Percentiles rank a stretch among this genome's conserved stretches.
Evolutionary conservation across 176 grass and related monocot genomes (phyloP).

Genomic region (Oropetium thomaeum): DNA sequence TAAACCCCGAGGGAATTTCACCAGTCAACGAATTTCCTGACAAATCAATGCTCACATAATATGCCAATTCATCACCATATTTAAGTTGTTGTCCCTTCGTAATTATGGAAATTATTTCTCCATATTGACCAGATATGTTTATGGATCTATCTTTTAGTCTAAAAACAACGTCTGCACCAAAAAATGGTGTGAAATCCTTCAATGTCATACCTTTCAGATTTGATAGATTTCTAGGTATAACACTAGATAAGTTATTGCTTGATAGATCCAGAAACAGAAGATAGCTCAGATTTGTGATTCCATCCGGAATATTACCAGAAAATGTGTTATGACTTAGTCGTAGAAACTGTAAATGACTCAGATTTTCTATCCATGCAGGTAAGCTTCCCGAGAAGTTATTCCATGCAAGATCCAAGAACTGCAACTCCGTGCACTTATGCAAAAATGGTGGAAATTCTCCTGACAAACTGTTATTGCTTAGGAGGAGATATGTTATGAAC

Average conservation of each 20-base stretch:
- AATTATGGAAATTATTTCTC: background rate
- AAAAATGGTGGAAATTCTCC: background rate
- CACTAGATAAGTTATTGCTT: constrained; percentile 17
- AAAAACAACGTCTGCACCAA: too few relatives aligned
- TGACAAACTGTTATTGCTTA: background rate
- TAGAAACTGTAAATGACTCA: background rate
- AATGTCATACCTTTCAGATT: constrained; percentile 17
- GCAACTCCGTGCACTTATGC: background rate
- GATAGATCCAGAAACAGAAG: constrained; percentile 36
- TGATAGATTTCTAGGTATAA: constrained; percentile 4
- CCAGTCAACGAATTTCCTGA: constrained; percentile 32
- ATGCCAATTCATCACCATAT: background rate
- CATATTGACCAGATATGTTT: background rate
- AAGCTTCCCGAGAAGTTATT: background rate
- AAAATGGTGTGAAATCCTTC: background rate
- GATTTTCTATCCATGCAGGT: background rate
- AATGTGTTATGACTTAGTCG: constrained; percentile 13
- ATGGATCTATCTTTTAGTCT: too few relatives aligned
- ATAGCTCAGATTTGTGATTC: background rate
- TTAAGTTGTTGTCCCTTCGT: constrained; percentile 18
- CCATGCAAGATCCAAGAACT: background rate
- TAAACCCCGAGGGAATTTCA: constrained; percentile 22
- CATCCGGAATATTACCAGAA: constrained; percentile 6
- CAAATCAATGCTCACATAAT: constrained; percentile 21
- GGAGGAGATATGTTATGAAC: background rate